A percentile compares a stretch with the other conserved stretches of the same genome.
These are phyloP conservation scores for Odonthalia washingtoniensis DNA, from an alignment of 31 red algal genomes.

Conservation along the genomic window DNA sequence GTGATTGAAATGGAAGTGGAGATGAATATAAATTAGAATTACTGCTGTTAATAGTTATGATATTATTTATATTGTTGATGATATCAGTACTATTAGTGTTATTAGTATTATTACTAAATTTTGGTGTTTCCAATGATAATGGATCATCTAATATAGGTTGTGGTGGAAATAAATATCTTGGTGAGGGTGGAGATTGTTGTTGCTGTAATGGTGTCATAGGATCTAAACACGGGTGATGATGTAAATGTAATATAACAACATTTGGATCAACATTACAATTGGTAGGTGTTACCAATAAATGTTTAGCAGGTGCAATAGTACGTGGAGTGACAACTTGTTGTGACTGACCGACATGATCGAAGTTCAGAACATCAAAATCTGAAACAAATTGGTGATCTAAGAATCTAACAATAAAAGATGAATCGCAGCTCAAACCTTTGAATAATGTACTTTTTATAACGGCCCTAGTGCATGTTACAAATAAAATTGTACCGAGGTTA, in stretches of 20 bases:
- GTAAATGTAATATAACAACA: too few species aligned
- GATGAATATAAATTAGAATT: too few species aligned
- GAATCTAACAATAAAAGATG: not conserved
- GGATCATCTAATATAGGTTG: not conserved
- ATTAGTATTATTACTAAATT: too few species aligned
- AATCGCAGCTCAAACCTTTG: not conserved
- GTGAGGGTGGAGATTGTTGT: not conserved
- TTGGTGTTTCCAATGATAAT: not conserved
- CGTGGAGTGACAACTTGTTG: too few species aligned
- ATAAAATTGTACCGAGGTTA: constrained; percentile 31
- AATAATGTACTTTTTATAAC: not conserved
- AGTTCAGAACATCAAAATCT: constrained; percentile 61
- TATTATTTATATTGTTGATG: too few species aligned
- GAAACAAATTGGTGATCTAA: too few species aligned
- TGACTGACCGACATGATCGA: constrained; percentile 33
- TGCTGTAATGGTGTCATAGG: not conserved
- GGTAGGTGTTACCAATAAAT: too few species aligned
- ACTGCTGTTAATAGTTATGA: too few species aligned
- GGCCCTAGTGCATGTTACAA: constrained; percentile 34
- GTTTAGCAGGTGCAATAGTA: not conserved
- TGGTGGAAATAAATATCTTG: not conserved
- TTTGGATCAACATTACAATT: too few species aligned
- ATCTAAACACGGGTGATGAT: too few species aligned
- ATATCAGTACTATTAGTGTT: too few species aligned
- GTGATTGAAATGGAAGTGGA: too few species aligned